A percentile compares a stretch with the other conserved stretches of the same genome.
Conservation (phyloP, 2,329 filamentous ascomycete genomes). For the Phyllosticta paracitricarpa region DNA sequence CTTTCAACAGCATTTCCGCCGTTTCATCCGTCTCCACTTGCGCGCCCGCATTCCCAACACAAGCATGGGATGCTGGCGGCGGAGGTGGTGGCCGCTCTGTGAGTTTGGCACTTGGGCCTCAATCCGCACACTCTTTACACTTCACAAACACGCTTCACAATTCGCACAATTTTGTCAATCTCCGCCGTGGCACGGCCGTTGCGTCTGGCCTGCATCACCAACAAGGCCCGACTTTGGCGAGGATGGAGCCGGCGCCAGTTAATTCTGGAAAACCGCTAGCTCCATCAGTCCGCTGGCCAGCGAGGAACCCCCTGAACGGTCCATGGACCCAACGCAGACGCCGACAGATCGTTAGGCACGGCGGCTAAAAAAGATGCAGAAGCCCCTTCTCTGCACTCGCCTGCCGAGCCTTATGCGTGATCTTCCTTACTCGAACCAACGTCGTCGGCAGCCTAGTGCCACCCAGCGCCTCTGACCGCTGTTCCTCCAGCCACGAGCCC, state of each 20-base stretch:
- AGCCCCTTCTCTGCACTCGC: background rate
- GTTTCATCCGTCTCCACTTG: slow-evolving; percentile 7
- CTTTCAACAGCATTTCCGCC: slow-evolving; percentile 6
- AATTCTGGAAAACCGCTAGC: slow-evolving; percentile 1
- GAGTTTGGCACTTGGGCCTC: background rate
- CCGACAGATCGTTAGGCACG: slow-evolving; percentile 9
- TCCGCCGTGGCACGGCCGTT: slow-evolving; percentile 11
- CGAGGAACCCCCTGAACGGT: slow-evolving; percentile 5
- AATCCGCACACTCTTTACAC: background rate
- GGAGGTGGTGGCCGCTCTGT: background rate
- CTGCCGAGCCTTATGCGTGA: slow-evolving; percentile 11
- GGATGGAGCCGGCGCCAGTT: slow-evolving; percentile 2
- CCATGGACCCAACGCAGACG: slow-evolving; percentile 1
- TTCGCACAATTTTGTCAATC: slow-evolving; percentile 4
- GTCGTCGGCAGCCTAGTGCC: slow-evolving; percentile 8
- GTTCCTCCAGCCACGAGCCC: slow-evolving; percentile 9
- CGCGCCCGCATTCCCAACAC: background rate
- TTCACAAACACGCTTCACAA: background rate
- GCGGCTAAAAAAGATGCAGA: slow-evolving; percentile 6
- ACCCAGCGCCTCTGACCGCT: slow-evolving; percentile 8
- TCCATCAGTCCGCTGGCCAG: background rate
- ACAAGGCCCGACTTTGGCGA: slow-evolving; percentile 3
- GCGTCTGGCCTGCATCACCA: slow-evolving; percentile 8
- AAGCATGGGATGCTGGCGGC: slow-evolving; percentile 2
- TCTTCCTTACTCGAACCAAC: slow-evolving; percentile 9